Percentiles rank a stretch among this genome's conserved stretches.
Conservation (phyloP, 1,139 yeast species). For the Candida sp. region DNA sequence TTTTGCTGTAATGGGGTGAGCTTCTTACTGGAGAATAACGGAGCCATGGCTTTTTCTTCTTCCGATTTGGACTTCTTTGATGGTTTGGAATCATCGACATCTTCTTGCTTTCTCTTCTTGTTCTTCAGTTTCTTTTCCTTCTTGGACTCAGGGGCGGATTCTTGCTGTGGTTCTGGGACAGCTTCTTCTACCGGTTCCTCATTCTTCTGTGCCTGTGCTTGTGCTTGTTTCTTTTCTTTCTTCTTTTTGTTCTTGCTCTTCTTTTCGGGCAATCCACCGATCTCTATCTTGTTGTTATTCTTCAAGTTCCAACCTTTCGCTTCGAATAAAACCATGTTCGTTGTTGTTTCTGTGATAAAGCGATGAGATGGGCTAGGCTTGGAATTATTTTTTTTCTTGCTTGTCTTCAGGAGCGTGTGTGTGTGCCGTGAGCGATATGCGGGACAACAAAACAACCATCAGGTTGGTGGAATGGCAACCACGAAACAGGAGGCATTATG, state of each 20-base stretch:
- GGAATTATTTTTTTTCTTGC: background rate
- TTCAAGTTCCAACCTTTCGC: constrained; percentile 86
- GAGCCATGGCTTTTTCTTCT: constrained; percentile 11
- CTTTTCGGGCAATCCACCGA: constrained; percentile 40
- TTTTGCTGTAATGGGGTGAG: constrained; percentile 93
- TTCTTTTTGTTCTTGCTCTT: constrained; percentile 30
- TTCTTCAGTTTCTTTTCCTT: constrained; percentile 9
- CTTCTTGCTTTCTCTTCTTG: constrained; percentile 14
- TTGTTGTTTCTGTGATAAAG: background rate
- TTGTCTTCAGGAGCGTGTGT: background rate
- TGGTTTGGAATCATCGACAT: constrained; percentile 8
- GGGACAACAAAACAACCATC: too few relatives aligned
- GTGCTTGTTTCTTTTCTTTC: constrained; percentile 17
- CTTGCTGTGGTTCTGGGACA: constrained; percentile 9
- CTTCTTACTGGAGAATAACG: constrained; percentile 37
- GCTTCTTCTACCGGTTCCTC: constrained; percentile 9
- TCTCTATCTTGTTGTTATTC: constrained; percentile 48
- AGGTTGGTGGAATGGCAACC: too few relatives aligned
- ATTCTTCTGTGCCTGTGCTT: constrained; percentile 13
- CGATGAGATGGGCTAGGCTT: constrained; percentile 1
- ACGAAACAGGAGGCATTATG: too few relatives aligned
- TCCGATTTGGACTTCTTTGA: background rate
- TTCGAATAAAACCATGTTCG: constrained; percentile 69
- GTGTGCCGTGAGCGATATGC: too few relatives aligned
- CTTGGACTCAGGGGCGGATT: constrained; percentile 5